Percentiles rank a stretch among this genome's conserved stretches.
phyloP scores from a whole-genome alignment of 2,329 filamentous ascomycete genomes.

The Amylocarpus encephaloides region DNA sequence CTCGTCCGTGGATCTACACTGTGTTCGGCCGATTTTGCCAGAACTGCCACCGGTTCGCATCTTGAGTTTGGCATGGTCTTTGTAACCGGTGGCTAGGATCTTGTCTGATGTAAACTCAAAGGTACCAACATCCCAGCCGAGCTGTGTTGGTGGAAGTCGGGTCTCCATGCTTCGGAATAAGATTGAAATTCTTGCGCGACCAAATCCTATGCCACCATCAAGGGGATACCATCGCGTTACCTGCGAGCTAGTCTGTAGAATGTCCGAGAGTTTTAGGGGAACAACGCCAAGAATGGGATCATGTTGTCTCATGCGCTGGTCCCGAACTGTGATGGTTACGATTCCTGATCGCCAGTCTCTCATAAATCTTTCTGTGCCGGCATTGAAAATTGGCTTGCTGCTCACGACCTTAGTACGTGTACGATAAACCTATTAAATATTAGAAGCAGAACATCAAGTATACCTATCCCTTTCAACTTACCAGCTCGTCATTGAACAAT shows the following conservation, averaged over 20 bases:
- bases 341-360: constrained; percentile 88
- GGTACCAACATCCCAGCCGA: constrained; percentile 93
- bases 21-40: constrained; percentile 58
- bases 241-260: constrained; percentile 83
- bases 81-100: constrained; percentile 59
- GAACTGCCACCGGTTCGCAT: constrained; percentile 81
- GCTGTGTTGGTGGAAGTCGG: constrained; percentile 71
- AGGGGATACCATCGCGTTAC: constrained; percentile 87
- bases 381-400: constrained; percentile 94
- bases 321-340: constrained; percentile 81
- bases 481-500: constrained; percentile 76
- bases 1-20: constrained; percentile 53
- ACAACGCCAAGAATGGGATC: constrained; percentile 92
- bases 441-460: constrained; percentile 9
- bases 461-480: constrained; percentile 30
- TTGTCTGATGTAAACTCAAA: constrained; percentile 76
- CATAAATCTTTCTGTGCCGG: constrained; percentile 86
- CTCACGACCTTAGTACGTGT: constrained; percentile 92
- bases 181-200: constrained; percentile 79
- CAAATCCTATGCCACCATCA: constrained; percentile 88
- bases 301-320: constrained; percentile 83
- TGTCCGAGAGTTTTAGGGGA: constrained; percentile 77
- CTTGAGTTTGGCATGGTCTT: constrained; percentile 61
- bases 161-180: constrained; percentile 88
- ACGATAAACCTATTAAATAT: constrained; percentile 59